Evolutionary conservation across 345 rosid genomes (phyloP), one percentile per base, ranked within the genome.

Genomic region (Brassica juncea): DNA sequence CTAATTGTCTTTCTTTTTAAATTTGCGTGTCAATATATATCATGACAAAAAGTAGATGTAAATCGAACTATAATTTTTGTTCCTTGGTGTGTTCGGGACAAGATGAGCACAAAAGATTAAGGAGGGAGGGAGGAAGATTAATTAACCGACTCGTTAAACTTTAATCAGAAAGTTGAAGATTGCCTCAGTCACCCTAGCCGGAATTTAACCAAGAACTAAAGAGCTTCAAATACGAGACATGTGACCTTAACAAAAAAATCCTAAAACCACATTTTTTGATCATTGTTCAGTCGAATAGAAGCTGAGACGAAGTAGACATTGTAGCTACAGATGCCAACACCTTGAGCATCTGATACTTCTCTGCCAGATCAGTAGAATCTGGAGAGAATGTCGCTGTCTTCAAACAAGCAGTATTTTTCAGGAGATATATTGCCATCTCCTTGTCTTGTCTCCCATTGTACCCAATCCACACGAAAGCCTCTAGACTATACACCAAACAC

Each of bases 341-440:
- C 61, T 44, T 73, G 47, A 62, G 61, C 70, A 73, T 63, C 12
- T 47, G 69, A 73, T 47, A 63, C 77, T 63, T 73, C 5, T 16
- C 8, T 44, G 3, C 70, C 47, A 73, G 8, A 12, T 30, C 23
- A 47, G n/a, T 73, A 47, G 70, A 44, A 9, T 30, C 14, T 49
- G 70, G 70, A 63, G 61, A 47, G 49, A 73, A 63, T 1, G 8
- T 64, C 0, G 70, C 77, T 2, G 3, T 73, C 34, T 32, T 73
- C 47, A 73, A 73, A 73, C 34, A 19, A 49, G 49, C 34, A 10
- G 70, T 70, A 30, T 49, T 73, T 8, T 47, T 30, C 19, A 63
- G 39, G 11, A 65, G 11, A 75, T 55, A 75, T 23, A 8, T 35
- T 55, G 78, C 23, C 23, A 75, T 5, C 66, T 52, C 35, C 10